These are phyloP conservation scores for Trichoderma breve DNA, from an alignment of 2,329 filamentous ascomycete species.

Conservation along the genomic window DNA sequence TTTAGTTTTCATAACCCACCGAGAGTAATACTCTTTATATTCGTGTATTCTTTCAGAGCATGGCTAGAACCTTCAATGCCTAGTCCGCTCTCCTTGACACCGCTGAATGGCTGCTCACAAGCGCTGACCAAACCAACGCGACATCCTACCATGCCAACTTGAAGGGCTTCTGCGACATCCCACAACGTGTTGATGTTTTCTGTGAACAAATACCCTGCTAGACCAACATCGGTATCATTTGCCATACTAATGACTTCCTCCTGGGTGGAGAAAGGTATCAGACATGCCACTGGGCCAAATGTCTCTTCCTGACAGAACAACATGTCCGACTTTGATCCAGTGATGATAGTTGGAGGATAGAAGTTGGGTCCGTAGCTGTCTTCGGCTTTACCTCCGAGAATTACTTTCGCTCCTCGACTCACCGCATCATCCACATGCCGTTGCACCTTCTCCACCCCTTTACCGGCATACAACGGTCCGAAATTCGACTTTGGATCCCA, in stretches of 20 bases:
- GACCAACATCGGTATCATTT: slow-evolving; percentile 66
- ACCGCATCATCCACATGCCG: slow-evolving; percentile 63
- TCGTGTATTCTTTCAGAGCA: background rate
- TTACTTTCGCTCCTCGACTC: slow-evolving; percentile 59
- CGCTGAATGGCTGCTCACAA: slow-evolving; percentile 9
- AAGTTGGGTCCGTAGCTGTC: slow-evolving; percentile 51
- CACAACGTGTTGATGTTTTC: slow-evolving; percentile 39
- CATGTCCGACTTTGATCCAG: slow-evolving; percentile 63
- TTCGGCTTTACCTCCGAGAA: slow-evolving; percentile 52
- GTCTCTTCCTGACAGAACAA: slow-evolving; percentile 67
- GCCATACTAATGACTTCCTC: slow-evolving; percentile 68
- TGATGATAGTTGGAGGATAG: slow-evolving; percentile 69
- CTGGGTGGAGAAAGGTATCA: slow-evolving; percentile 70
- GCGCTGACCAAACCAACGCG: slow-evolving; percentile 49
- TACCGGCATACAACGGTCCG: slow-evolving; percentile 62
- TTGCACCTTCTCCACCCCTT: slow-evolving; percentile 56
- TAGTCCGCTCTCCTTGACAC: background rate
- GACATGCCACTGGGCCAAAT: slow-evolving; percentile 69
- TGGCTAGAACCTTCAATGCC: background rate
- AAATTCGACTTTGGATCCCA: slow-evolving; percentile 57
- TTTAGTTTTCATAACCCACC: no score
- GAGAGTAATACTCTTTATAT: background rate
- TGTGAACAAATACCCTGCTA: slow-evolving; percentile 74
- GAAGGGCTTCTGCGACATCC: slow-evolving; percentile 49
- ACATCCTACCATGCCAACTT: slow-evolving; percentile 66